These are phyloP conservation scores for Nigrospora osmanthi DNA, from an alignment of 2,329 filamentous ascomycete genomes.

Conservation along the genomic window DNA sequence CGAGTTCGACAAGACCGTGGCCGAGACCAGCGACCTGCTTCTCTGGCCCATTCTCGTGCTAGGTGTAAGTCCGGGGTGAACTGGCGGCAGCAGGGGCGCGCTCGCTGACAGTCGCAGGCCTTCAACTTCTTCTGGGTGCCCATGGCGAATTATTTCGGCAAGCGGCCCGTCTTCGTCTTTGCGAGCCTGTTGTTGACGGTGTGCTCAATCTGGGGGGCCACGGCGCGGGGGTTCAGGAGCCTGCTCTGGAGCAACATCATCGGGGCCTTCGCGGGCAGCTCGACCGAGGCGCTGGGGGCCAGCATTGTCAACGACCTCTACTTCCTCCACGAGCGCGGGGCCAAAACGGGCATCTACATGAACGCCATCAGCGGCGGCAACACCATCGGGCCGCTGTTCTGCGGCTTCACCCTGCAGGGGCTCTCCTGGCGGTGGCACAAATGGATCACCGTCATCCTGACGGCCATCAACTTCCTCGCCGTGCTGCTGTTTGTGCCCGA, in stretches of 20 bases:
- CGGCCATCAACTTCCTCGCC: slow-evolving; percentile 16
- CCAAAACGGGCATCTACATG: slow-evolving; percentile 22
- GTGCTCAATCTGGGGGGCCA: slow-evolving; percentile 34
- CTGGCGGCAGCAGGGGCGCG: neutral
- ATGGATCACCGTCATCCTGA: slow-evolving; percentile 20
- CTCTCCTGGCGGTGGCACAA: slow-evolving; percentile 24
- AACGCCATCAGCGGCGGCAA: slow-evolving; percentile 21
- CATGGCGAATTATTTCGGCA: slow-evolving; percentile 34
- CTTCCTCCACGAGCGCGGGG: slow-evolving; percentile 23
- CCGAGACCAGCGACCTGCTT: slow-evolving; percentile 32
- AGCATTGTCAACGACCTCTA: slow-evolving; percentile 22
- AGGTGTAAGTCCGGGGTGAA: neutral
- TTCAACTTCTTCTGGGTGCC: slow-evolving; percentile 45
- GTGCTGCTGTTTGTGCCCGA: slow-evolving; percentile 21
- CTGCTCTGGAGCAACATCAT: slow-evolving; percentile 36
- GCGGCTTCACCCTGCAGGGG: slow-evolving; percentile 19
- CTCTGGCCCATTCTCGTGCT: slow-evolving; percentile 20
- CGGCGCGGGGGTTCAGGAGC: slow-evolving; percentile 29
- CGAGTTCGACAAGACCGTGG: slow-evolving; percentile 32
- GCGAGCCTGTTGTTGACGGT: slow-evolving; percentile 28
- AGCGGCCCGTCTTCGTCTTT: slow-evolving; percentile 36
- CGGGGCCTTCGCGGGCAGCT: slow-evolving; percentile 33
- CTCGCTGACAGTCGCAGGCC: slow-evolving; percentile 23
- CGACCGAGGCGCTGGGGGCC: slow-evolving; percentile 34
- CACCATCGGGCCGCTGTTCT: slow-evolving; percentile 20